A percentile compares a stretch with the other conserved stretches of the same genome.
Conservation (phyloP, 2,329 filamentous ascomycete genomes). For the Stachybotrys chartarum region DNA sequence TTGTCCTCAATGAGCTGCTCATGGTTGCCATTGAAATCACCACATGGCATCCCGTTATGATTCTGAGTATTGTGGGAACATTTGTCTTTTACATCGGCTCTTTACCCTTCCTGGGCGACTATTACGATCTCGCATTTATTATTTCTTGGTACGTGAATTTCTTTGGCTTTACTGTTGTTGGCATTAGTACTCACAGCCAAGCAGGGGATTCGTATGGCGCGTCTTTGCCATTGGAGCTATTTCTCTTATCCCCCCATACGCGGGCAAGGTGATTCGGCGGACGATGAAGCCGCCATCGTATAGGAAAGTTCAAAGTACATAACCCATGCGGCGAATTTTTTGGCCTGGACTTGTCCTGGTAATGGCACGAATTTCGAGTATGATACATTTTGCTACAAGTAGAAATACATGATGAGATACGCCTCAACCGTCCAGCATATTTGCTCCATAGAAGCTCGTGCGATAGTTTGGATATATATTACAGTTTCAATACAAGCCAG, state of each 20-base stretch:
- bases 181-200: not conserved
- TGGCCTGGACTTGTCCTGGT: not conserved
- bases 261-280: slow-evolving; percentile 74
- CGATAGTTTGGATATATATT: slow-evolving; percentile 2
- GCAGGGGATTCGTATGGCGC: slow-evolving; percentile 80
- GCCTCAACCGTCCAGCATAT: not conserved
- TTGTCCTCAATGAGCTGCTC: slow-evolving; percentile 88
- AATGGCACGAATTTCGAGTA: not conserved
- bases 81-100: slow-evolving; percentile 72
- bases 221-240: slow-evolving; percentile 73
- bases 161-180: too few species aligned
- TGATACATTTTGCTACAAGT: slow-evolving; percentile 8
- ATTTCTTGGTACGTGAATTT: slow-evolving; percentile 51
- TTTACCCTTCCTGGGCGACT: slow-evolving; percentile 79
- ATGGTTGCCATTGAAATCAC: slow-evolving; percentile 98
- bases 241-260: slow-evolving; percentile 79
- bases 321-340: slow-evolving; percentile 8
- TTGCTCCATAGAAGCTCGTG: slow-evolving; percentile 3
- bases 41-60: slow-evolving; percentile 95
- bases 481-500: slow-evolving; percentile 49
- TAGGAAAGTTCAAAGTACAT: slow-evolving; percentile 77
- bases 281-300: slow-evolving; percentile 90
- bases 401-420: slow-evolving; percentile 6
- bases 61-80: slow-evolving; percentile 75
- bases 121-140: slow-evolving; percentile 80